Percentiles rank a stretch among this genome's conserved stretches.
Conservation (phyloP, 345 rosid genomes). For the Sonneratia alba region DNA sequence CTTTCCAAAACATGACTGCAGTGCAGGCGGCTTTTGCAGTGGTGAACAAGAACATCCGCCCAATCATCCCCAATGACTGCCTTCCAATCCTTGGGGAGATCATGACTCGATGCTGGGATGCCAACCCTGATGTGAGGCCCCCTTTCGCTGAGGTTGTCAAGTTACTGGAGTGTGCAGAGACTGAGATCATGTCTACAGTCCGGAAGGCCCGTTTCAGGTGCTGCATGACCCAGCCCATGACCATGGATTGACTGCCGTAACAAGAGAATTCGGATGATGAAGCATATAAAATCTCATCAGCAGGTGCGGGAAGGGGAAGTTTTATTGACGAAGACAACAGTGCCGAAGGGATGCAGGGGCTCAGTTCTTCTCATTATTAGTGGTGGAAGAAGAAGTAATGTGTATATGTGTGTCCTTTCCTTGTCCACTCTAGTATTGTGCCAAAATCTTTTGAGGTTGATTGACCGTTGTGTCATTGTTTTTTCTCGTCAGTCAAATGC, state of each 20-base stretch:
- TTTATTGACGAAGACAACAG: not conserved
- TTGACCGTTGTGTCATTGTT: not conserved
- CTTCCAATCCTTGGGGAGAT: conserved; percentile 26
- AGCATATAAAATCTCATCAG: not conserved
- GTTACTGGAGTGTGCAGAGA: conserved; percentile 27
- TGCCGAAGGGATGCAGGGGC: not conserved
- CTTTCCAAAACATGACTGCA: conserved; percentile 36
- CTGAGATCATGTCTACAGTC: conserved; percentile 25
- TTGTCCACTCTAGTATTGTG: not conserved
- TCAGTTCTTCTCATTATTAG: not conserved
- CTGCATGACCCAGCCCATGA: conserved; percentile 35
- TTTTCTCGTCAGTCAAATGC: no score
- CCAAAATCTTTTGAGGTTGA: not conserved
- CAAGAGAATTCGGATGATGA: not conserved
- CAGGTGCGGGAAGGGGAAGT: not conserved
- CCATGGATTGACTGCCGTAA: conserved; percentile 18
- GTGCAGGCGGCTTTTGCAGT: conserved; percentile 42
- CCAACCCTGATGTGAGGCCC: conserved; percentile 28
- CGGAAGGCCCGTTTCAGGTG: conserved; percentile 42
- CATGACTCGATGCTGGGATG: conserved; percentile 33
- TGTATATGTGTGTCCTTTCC: not conserved
- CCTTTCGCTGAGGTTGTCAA: conserved; percentile 23
- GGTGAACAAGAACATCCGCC: conserved; percentile 30
- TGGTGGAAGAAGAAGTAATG: not conserved
- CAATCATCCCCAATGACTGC: conserved; percentile 25